These are phyloP conservation scores for Auxenochlorella pyrenoidosa DNA, from an alignment of 139 green algal genomes.

Conservation along the genomic window DNA sequence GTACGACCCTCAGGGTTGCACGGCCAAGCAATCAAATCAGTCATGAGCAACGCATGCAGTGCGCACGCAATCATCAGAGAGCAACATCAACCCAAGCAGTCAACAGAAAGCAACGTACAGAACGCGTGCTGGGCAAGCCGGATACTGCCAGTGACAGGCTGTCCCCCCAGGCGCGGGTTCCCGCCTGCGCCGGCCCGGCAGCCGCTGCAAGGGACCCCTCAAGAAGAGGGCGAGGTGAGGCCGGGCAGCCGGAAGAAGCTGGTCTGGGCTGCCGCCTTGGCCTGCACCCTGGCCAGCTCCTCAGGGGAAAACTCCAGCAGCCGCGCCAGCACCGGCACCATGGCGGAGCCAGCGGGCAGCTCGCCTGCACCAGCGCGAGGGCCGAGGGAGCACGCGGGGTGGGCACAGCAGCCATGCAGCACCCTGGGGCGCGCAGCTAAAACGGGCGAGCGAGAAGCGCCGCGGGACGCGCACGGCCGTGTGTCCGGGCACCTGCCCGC, in stretches of 20 bases:
- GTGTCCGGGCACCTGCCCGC: background rate
- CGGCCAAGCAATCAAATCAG: no score
- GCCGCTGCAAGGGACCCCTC: background rate
- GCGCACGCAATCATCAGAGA: no score
- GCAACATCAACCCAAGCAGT: no score
- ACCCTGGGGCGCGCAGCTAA: background rate
- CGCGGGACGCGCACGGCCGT: no score
- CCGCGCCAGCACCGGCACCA: slow-evolving; percentile 57
- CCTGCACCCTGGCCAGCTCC: slow-evolving; percentile 43
- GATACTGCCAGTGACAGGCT: no score
- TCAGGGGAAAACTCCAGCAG: slow-evolving; percentile 60
- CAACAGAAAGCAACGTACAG: no score
- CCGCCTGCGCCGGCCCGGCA: background rate
- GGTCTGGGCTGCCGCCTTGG: slow-evolving; percentile 19
- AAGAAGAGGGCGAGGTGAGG: background rate
- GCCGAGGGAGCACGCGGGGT: background rate
- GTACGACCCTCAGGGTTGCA: no score
- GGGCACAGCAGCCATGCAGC: background rate
- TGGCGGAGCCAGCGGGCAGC: slow-evolving; percentile 42
- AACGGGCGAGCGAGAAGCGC: no score
- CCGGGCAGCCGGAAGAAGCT: background rate
- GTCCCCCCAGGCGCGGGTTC: no score
- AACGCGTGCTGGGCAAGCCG: no score
- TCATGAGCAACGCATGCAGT: no score
- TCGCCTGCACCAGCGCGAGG: slow-evolving; percentile 20